Base-by-base conservation (phyloP, 192 early-diverging fungal species). In the Umbelopsis sp. region DNA sequence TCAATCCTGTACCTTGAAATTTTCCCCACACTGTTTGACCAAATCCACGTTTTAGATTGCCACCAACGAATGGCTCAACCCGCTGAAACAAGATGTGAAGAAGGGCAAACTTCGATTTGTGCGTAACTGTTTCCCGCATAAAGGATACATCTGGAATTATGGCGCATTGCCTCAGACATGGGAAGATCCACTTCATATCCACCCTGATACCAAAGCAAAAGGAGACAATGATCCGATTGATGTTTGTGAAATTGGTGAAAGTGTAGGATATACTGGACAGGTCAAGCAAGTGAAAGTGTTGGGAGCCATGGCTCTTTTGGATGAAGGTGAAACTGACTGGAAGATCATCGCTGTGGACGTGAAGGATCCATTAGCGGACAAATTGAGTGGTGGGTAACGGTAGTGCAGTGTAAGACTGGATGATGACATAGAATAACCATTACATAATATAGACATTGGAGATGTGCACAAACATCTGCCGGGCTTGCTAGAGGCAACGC, bases 111-210 rank as follows among this genome's bases (percentile, higher is more conserved):
- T 97, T 70, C 92, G 97, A 65, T 98, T 90, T 78, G 96, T 97
- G 68, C 91, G 94, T 78, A 99, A 99, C 86, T 91, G 93, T 79
- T 99, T 99, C 89, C 97, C 97, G 8, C 95, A 97, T 90, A 93
- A 99, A 78, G 97, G 97, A 55, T 99, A 99, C 81, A 96, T 98
- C 80, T 99, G 97, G 97, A 99, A 99, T 91, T 98, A 99, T 74
- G 97, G 97, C 70, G 97, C 97, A 61, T 88, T 99, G 72, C 97
- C 97, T 46, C 96, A 97, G 89, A 99, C 98, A 64, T 99, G 98
- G 98, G 98, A 99, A 85, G 97, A 99, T 79, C 97, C 97, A 44
- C 90, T 79, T 68, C 82, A 87, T 75, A 82, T 86, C 68, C 91
- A 96, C 81, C 84, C 89, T 68, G 95, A 98, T 81, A 98, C 97